phyloP scores from a whole-genome alignment of 108 stramenopile species.

The Cylindrotheca closterium region DNA sequence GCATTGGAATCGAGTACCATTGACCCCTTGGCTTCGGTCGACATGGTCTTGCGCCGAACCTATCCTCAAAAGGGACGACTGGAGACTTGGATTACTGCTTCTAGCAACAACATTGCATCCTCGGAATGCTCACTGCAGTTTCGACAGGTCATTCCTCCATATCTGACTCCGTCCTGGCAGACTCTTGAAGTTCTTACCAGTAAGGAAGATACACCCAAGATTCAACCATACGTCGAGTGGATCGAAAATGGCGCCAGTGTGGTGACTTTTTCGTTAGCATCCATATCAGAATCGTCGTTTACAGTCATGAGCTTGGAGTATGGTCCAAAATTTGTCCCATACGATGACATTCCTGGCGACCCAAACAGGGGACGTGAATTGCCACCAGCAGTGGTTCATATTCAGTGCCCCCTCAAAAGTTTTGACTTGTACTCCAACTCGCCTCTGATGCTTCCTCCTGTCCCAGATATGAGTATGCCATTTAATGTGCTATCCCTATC shows the following conservation, averaged over 20 bases:
- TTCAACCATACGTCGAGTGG: slow-evolving; percentile 22
- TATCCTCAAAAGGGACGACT: slow-evolving; percentile 28
- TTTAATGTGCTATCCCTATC: slow-evolving; percentile 92
- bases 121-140: slow-evolving; percentile 14
- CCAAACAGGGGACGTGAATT: slow-evolving; percentile 80
- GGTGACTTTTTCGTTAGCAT: slow-evolving; percentile 5
- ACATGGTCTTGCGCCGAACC: slow-evolving; percentile 27
- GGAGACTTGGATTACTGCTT: slow-evolving; percentile 14
- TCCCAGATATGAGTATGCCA: slow-evolving; percentile 95
- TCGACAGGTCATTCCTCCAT: slow-evolving; percentile 23
- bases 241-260: slow-evolving; percentile 6
- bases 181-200: slow-evolving; percentile 5
- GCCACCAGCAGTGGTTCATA: slow-evolving; percentile 54
- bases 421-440: slow-evolving; percentile 57
- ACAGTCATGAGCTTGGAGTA: slow-evolving; percentile 58
- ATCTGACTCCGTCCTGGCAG: slow-evolving; percentile 27
- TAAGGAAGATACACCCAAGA: neutral
- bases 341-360: slow-evolving; percentile 81
- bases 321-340: slow-evolving; percentile 66
- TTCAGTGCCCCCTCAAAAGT: slow-evolving; percentile 24
- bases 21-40: slow-evolving; percentile 2
- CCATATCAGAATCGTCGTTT: slow-evolving; percentile 25
- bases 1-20: neutral
- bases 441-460: slow-evolving; percentile 68
- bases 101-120: neutral